Evolutionary conservation across 192 early-diverging fungal genomes (phyloP).

Genomic region (Funneliformis geosporum): DNA sequence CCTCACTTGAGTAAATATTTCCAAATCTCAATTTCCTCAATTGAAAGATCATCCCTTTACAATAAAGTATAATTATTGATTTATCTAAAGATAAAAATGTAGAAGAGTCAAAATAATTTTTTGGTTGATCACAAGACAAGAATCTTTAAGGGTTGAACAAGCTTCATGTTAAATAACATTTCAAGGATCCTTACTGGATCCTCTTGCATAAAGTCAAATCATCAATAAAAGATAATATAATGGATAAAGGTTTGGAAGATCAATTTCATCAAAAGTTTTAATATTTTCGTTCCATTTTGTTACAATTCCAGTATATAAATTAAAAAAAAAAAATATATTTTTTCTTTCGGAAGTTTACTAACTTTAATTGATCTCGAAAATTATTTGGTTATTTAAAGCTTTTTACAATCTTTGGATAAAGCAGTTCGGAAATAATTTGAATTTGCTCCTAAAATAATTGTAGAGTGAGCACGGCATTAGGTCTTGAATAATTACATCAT

Average conservation of each 20-base stretch:
- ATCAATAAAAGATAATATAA: background rate
- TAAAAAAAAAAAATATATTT: too few relatives aligned
- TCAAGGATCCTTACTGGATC: background rate
- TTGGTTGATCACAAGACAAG: background rate
- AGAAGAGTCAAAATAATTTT: background rate
- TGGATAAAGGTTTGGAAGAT: background rate
- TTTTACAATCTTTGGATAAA: background rate
- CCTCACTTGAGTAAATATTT: conserved; percentile 6
- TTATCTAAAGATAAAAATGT: background rate
- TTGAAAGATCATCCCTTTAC: background rate
- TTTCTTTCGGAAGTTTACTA: too few relatives aligned
- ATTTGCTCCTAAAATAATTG: background rate
- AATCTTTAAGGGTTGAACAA: background rate
- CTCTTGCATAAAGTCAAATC: background rate
- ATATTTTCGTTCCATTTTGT: background rate
- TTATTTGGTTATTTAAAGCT: background rate
- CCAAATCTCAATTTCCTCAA: conserved; percentile 17
- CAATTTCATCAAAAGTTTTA: background rate
- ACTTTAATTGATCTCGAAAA: background rate
- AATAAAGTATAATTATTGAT: background rate
- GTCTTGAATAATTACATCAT: background rate
- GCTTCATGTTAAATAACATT: background rate
- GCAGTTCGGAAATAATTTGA: background rate
- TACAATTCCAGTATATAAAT: conserved; percentile 7
- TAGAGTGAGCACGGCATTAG: background rate